Base-by-base conservation (phyloP, 2,329 filamentous ascomycete genomes). In the Cladosporium sp. region DNA sequence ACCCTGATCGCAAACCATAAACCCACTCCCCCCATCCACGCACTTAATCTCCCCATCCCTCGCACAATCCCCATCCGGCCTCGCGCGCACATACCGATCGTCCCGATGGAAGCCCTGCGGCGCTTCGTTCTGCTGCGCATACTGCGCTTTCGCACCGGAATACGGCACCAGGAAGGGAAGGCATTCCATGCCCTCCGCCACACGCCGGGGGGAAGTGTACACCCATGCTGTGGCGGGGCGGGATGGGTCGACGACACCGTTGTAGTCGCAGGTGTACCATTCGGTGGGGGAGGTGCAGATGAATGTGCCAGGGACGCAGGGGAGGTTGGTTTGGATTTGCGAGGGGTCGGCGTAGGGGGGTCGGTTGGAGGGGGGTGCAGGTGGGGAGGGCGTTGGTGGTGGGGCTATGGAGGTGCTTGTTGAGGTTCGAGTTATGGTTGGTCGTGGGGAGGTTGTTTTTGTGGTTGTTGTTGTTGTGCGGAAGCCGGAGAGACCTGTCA, bases 281-380 rank as follows among this genome's bases (percentile, higher is more conserved):
- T 61, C 57, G 2, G 54, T 64, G 15, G 48, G 22, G 3, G 60
- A 64, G 22, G 63, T 64, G 66, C 70, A 72, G 54, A 72, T 63
- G 61, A 69, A 70, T n/a, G 66, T 64, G 17, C 67, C 68, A 1
- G 68, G 69, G 1, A 63, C 60, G 55, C 70, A 73, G 29, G 68
- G 67, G 1, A 68, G 61, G 50, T 66, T 68, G 43, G 51, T 47
- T 27, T 58, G 54, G 15, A 62, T 56, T 45, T 68, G 58, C 40
- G 57, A 58, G 17, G 61, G 60, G n/a, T 54, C 54, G 18, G 58
- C 61, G 47, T 59, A 64, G 15, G 47, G 47, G 19, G 39, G 54
- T 41, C 18, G 47, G 8, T 27, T 22, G 3, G 39, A 27, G 7
- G 56, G 53, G 40, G 59, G 58, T 19, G 54, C 48, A 24, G 54